A percentile compares a stretch with the other conserved stretches of the same genome.
Evolutionary conservation across 2,329 filamentous ascomycete genomes (phyloP).

Genomic region (Diaporthe destruens): DNA sequence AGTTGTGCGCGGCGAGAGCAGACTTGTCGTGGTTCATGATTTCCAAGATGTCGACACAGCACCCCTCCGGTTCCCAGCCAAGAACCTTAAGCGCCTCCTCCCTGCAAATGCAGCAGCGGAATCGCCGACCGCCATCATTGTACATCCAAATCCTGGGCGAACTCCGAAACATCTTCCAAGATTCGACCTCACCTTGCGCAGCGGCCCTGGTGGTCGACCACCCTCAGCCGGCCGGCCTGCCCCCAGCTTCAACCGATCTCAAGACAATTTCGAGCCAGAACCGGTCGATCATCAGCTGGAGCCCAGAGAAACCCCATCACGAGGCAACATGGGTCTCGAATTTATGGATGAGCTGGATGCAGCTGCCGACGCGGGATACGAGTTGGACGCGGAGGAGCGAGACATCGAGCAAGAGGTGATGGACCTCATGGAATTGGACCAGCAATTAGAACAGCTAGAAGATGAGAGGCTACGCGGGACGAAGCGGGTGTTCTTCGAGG

Average conservation of each 20-base stretch:
- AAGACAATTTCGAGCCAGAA: slow-evolving; percentile 27
- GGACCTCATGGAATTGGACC: slow-evolving; percentile 75
- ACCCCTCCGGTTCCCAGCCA: slow-evolving; percentile 44
- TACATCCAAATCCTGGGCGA: slow-evolving; percentile 61
- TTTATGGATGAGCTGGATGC: slow-evolving; percentile 65
- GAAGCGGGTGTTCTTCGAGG: slow-evolving; percentile 67
- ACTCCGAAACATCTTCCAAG: slow-evolving; percentile 56
- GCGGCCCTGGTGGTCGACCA: slow-evolving; percentile 50
- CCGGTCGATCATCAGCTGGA: slow-evolving; percentile 26
- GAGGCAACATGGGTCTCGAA: slow-evolving; percentile 54
- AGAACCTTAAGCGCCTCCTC: slow-evolving; percentile 43
- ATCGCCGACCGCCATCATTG: slow-evolving; percentile 66
- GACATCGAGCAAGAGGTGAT: slow-evolving; percentile 72
- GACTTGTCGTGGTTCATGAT: slow-evolving; percentile 67
- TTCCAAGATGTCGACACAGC: slow-evolving; percentile 56
- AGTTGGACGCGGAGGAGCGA: slow-evolving; percentile 60
- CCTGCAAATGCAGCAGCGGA: slow-evolving; percentile 48
- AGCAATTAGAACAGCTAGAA: slow-evolving; percentile 69
- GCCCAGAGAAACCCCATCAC: slow-evolving; percentile 35
- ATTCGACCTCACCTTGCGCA: slow-evolving; percentile 63
- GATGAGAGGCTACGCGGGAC: slow-evolving; percentile 60
- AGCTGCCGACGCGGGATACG: slow-evolving; percentile 65
- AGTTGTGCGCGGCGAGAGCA: slow-evolving; percentile 67
- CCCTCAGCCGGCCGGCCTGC: slow-evolving; percentile 32
- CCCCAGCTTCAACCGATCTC: slow-evolving; percentile 36